phyloP scores from a whole-genome alignment of 805 yeast genomes.

The Yarrowia bubula region DNA sequence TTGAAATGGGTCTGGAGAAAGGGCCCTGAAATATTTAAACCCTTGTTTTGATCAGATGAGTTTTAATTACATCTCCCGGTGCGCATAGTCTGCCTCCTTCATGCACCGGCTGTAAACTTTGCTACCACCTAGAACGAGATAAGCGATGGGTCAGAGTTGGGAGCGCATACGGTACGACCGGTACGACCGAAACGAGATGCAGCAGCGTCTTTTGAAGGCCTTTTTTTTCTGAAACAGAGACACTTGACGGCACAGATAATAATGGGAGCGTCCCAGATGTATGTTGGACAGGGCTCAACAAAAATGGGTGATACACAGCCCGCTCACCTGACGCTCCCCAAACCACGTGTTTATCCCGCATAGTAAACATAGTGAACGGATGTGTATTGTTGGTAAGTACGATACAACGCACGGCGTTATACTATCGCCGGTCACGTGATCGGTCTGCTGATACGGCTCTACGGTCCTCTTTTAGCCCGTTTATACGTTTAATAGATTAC shows the following conservation, averaged over 20 bases:
- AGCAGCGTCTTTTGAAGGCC: neutral
- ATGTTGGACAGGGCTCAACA: too few species aligned
- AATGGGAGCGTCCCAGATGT: too few species aligned
- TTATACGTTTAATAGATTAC: too few species aligned
- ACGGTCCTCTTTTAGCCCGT: too few species aligned
- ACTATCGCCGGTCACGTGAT: too few species aligned
- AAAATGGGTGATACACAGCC: neutral
- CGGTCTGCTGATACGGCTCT: too few species aligned
- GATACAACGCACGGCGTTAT: too few species aligned
- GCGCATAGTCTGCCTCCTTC: neutral
- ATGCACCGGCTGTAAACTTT: slow-evolving; percentile 10
- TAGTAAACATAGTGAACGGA: too few species aligned
- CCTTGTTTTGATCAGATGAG: slow-evolving; percentile 23
- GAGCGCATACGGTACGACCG: neutral
- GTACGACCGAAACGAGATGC: neutral
- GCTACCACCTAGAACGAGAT: slow-evolving; percentile 10
- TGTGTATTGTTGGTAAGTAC: too few species aligned
- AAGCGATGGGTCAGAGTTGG: neutral
- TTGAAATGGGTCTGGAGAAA: neutral
- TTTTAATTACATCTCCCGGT: slow-evolving; percentile 23
- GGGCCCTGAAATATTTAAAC: neutral
- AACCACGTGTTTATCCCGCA: neutral
- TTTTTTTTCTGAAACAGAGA: neutral
- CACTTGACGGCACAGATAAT: too few species aligned
- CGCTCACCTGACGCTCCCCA: neutral